These are phyloP conservation scores for Jatropha curcas DNA, from an alignment of 345 rosid species.

Conservation along the genomic window DNA sequence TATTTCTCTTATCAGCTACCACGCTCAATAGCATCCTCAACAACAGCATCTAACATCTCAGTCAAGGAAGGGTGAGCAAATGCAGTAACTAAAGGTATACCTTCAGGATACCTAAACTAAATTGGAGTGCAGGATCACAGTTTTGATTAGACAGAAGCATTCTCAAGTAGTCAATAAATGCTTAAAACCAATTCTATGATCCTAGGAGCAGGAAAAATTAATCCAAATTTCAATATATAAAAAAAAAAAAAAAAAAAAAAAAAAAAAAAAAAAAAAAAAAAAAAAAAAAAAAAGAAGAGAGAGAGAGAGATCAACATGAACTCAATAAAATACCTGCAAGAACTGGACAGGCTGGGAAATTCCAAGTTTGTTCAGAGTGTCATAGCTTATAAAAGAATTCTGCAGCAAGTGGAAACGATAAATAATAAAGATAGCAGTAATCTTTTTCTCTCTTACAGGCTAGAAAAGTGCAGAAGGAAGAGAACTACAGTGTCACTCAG, in stretches of 20 bases:
- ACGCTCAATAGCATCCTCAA: conserved; percentile 84
- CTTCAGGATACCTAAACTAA: conserved; percentile 97
- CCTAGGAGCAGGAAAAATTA: neutral
- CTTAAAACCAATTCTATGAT: conserved; percentile 7
- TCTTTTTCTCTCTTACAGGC: neutral
- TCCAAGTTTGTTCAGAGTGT: conserved; percentile 81
- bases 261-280: no score
- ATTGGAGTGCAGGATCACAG: conserved; percentile 43
- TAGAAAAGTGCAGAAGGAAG: neutral
- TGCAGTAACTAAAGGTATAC: conserved; percentile 63
- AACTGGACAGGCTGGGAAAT: conserved; percentile 84
- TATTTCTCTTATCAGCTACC: conserved; percentile 74
- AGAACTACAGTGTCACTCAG: neutral
- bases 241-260: no score
- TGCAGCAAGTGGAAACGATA: conserved; percentile 36
- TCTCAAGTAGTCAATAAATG: conserved; percentile 9
- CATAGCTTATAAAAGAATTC: conserved; percentile 81
- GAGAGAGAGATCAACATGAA: conserved; percentile 13
- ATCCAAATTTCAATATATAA: conserved; percentile 14
- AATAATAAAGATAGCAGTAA: conserved; percentile 17
- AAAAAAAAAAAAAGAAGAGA: no score
- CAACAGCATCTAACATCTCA: conserved; percentile 84
- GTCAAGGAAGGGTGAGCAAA: conserved; percentile 83
- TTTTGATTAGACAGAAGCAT: conserved; percentile 36
- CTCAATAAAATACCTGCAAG: conserved; percentile 68